A percentile compares a stretch with the other conserved stretches of the same genome.
These are phyloP conservation scores for Termitomyces heimii DNA, from an alignment of 768 basidiomycete species.

Conservation along the genomic window DNA sequence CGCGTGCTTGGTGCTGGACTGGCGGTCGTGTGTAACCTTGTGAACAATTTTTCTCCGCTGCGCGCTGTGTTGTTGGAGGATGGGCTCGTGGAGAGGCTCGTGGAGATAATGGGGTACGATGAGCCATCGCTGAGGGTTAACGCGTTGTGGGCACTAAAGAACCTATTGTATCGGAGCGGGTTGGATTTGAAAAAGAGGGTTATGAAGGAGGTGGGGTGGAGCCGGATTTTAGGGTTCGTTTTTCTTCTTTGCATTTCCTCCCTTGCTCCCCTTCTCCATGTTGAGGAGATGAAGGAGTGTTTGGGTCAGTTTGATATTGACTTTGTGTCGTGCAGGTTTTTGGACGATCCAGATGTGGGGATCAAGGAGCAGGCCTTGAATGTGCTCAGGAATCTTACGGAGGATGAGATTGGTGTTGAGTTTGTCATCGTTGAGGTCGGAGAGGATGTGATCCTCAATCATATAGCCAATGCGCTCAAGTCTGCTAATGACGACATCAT, in stretches of 20 bases:
- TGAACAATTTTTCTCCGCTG: slow-evolving; percentile 79
- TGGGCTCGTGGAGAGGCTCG: slow-evolving; percentile 58
- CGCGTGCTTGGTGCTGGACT: slow-evolving; percentile 69
- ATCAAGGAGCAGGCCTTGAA: slow-evolving; percentile 70
- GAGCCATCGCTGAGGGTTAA: slow-evolving; percentile 30
- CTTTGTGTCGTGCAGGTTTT: slow-evolving; percentile 32
- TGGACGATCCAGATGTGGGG: slow-evolving; percentile 44
- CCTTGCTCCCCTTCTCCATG: background rate
- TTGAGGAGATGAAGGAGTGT: background rate
- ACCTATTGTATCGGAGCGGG: slow-evolving; percentile 62
- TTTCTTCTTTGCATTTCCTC: background rate
- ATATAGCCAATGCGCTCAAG: slow-evolving; percentile 42
- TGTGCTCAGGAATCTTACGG: slow-evolving; percentile 62
- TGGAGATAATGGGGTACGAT: background rate
- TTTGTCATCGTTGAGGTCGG: slow-evolving; percentile 54
- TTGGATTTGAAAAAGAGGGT: slow-evolving; percentile 58
- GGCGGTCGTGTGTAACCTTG: slow-evolving; percentile 77
- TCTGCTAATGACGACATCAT: slow-evolving; percentile 49
- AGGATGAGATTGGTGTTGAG: slow-evolving; percentile 51
- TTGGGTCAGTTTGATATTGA: background rate
- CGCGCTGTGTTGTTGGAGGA: slow-evolving; percentile 58
- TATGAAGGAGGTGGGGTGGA: slow-evolving; percentile 69
- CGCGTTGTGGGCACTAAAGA: slow-evolving; percentile 85
- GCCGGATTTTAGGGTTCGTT: slow-evolving; percentile 47
- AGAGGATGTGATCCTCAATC: slow-evolving; percentile 34